Evolutionary conservation across 306 rosid species (phyloP).

Genomic region (Prinsepia uniflora): DNA sequence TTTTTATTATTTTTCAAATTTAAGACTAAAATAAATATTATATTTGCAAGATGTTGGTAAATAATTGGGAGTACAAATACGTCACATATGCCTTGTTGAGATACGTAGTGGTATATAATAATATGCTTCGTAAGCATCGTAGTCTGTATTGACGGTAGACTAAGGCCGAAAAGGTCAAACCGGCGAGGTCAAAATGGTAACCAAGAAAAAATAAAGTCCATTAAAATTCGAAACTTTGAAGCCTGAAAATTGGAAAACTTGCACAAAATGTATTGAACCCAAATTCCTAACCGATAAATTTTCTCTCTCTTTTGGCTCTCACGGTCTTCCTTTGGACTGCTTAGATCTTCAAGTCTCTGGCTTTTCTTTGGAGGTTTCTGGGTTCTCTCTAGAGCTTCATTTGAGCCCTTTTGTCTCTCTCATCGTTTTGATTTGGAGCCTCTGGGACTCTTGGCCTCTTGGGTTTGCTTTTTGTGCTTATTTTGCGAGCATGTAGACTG

Average conservation of each 20-base stretch:
- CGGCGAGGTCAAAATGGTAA: background rate
- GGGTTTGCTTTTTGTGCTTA: background rate
- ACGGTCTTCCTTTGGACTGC: background rate
- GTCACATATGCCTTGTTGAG: background rate
- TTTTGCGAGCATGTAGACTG: background rate
- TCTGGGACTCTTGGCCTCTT: background rate
- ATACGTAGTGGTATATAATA: background rate
- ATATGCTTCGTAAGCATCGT: background rate
- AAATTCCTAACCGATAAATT: background rate
- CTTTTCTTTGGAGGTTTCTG: background rate
- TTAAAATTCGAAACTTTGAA: background rate
- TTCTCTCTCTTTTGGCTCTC: background rate
- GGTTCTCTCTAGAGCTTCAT: background rate
- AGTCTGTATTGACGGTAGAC: background rate
- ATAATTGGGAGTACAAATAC: background rate
- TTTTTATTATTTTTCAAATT: background rate
- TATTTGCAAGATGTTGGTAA: background rate
- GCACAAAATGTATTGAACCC: background rate
- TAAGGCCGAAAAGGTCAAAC: background rate
- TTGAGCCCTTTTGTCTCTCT: background rate
- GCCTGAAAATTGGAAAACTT: background rate
- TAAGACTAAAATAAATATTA: background rate
- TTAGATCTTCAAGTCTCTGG: background rate
- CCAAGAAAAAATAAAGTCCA: background rate
- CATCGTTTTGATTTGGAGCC: background rate